Conservation (phyloP, 805 yeast species). For the Limtongia smithiae region DNA sequence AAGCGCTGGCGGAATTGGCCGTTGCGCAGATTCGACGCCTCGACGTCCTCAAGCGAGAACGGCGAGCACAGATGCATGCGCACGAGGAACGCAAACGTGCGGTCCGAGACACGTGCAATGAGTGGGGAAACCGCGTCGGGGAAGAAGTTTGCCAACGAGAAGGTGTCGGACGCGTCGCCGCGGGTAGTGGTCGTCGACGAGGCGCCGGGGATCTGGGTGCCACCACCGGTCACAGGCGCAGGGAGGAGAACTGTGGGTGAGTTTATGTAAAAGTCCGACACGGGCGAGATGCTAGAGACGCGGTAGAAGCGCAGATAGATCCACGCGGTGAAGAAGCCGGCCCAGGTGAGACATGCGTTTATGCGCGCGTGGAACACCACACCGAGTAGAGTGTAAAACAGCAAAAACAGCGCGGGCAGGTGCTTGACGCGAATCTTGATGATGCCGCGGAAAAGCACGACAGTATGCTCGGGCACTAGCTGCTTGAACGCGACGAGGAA, state of each 20-base stretch:
- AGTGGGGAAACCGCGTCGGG: constrained; percentile 52
- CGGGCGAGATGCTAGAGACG: constrained; percentile 4
- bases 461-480: constrained; percentile 58
- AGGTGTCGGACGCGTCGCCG: constrained; percentile 91
- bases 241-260: constrained; percentile 20
- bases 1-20: constrained; percentile 26
- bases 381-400: constrained; percentile 33
- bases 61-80: constrained; percentile 22
- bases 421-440: constrained; percentile 45
- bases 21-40: constrained; percentile 23
- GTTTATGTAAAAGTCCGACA: constrained; percentile 6
- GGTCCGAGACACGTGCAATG: constrained; percentile 22
- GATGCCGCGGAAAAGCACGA: constrained; percentile 47
- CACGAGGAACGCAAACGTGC: constrained; percentile 12
- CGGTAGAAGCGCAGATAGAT: constrained; percentile 66
- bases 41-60: constrained; percentile 25
- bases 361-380: constrained; percentile 34
- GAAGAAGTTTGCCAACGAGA: constrained; percentile 78
- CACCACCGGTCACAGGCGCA: constrained; percentile 10
- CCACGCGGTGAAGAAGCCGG: constrained; percentile 66
- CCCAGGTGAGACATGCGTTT: constrained; percentile 33
- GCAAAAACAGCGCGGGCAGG: constrained; percentile 42
- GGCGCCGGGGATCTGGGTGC: neutral
- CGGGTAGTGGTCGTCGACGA: constrained; percentile 35
- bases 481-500: constrained; percentile 64